Conservation (phyloP, 495 filamentous ascomycete species). For the Geoglossum glabrum region DNA sequence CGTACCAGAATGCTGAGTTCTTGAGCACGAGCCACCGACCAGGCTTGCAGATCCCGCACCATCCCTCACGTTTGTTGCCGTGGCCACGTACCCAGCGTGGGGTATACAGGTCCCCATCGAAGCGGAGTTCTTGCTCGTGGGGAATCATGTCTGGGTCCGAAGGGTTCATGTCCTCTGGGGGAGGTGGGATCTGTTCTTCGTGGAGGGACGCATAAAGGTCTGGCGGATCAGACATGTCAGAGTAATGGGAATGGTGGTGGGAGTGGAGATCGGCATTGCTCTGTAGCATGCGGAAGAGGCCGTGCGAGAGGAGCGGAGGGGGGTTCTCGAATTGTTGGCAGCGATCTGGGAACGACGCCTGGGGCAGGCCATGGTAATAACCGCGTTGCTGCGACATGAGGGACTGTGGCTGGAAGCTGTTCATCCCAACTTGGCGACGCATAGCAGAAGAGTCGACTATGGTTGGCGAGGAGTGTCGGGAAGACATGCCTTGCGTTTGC, state of each 20-base stretch:
- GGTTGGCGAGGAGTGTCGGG: background rate
- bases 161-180: slow-evolving; percentile 56
- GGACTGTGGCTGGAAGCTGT: background rate
- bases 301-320: slow-evolving; percentile 38
- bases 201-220: slow-evolving; percentile 51
- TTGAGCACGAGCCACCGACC: slow-evolving; percentile 66
- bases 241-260: slow-evolving; percentile 32
- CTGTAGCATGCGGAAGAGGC: slow-evolving; percentile 45
- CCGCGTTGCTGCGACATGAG: background rate
- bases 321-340: slow-evolving; percentile 22
- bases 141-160: slow-evolving; percentile 46
- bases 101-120: slow-evolving; percentile 59
- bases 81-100: slow-evolving; percentile 60
- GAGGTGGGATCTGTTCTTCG: slow-evolving; percentile 46
- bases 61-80: slow-evolving; percentile 65
- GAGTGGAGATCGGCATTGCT: slow-evolving; percentile 45
- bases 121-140: slow-evolving; percentile 58
- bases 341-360: slow-evolving; percentile 21
- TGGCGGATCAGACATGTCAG: slow-evolving; percentile 46
- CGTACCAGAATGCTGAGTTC: slow-evolving; percentile 74
- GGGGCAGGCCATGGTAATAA: background rate
- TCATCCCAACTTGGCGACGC: background rate
- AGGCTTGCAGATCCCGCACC: slow-evolving; percentile 70
- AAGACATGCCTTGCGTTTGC: background rate
- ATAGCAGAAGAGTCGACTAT: background rate